Percentiles rank a stretch among this genome's conserved stretches.
phyloP scores from a whole-genome alignment of 2,329 filamentous ascomycete species.

The Talaromyces marneffei region DNA sequence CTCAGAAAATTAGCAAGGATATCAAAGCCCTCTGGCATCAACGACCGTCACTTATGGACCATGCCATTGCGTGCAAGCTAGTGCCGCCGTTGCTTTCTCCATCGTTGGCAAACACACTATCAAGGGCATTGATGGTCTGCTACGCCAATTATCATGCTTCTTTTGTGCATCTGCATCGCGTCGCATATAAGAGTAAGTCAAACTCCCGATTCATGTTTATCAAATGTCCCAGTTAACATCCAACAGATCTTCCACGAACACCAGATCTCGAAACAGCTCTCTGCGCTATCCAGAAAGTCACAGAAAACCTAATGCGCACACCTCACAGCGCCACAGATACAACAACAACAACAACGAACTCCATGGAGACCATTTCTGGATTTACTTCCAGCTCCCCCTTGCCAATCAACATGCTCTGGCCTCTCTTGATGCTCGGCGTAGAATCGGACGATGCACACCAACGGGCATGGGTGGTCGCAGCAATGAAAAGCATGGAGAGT shows the following conservation, averaged over 20 bases:
- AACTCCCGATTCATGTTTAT: no score
- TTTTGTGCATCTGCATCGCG: slow-evolving; percentile 52
- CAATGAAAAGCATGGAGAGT: slow-evolving; percentile 40
- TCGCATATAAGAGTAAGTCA: slow-evolving; percentile 45
- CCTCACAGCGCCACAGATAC: background rate
- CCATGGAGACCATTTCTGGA: slow-evolving; percentile 22
- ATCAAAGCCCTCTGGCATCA: slow-evolving; percentile 47
- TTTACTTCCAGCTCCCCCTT: slow-evolving; percentile 27
- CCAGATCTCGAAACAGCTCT: slow-evolving; percentile 28
- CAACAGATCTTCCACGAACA: slow-evolving; percentile 46
- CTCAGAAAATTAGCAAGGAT: slow-evolving; percentile 47
- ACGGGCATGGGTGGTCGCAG: slow-evolving; percentile 47
- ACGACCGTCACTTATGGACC: slow-evolving; percentile 52
- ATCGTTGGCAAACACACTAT: slow-evolving; percentile 47
- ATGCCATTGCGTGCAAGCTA: slow-evolving; percentile 49
- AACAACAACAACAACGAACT: background rate
- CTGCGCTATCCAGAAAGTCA: slow-evolving; percentile 6
- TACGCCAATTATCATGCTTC: slow-evolving; percentile 53
- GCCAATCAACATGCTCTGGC: slow-evolving; percentile 55
- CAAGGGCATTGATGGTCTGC: slow-evolving; percentile 51
- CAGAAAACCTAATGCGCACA: slow-evolving; percentile 5
- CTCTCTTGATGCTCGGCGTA: slow-evolving; percentile 51
- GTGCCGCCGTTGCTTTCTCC: slow-evolving; percentile 45
- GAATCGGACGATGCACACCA: slow-evolving; percentile 49
- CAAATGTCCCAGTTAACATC: background rate